Conservation (phyloP, 2,329 filamentous ascomycete genomes). For the Diaporthe destruens region DNA sequence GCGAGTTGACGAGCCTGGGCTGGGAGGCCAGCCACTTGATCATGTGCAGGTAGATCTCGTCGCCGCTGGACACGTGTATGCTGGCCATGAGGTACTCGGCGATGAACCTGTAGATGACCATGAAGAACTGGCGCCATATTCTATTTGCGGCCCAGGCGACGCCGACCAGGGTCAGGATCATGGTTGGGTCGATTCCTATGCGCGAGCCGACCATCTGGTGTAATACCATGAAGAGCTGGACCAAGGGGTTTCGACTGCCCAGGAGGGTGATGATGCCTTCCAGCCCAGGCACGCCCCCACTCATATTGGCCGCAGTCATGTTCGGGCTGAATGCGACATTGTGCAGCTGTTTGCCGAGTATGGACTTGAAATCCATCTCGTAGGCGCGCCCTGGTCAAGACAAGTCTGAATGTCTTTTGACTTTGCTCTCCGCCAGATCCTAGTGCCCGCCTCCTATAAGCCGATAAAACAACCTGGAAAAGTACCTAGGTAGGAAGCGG, state of each 20-base stretch:
- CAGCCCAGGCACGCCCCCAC: slow-evolving; percentile 45
- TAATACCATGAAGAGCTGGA: slow-evolving; percentile 58
- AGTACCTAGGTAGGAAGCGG: no score
- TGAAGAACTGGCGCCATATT: slow-evolving; percentile 53
- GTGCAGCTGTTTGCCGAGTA: slow-evolving; percentile 43
- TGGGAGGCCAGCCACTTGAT: slow-evolving; percentile 70
- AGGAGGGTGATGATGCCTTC: slow-evolving; percentile 61
- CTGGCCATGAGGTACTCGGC: slow-evolving; percentile 63
- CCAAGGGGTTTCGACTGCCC: slow-evolving; percentile 57
- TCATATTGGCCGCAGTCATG: slow-evolving; percentile 41
- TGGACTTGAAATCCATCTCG: slow-evolving; percentile 46
- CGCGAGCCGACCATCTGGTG: slow-evolving; percentile 59
- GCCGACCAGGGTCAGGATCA: slow-evolving; percentile 60
- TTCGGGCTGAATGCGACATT: slow-evolving; percentile 45
- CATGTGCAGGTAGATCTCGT: slow-evolving; percentile 70
- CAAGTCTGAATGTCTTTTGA: neutral
- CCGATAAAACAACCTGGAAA: slow-evolving; percentile 3
- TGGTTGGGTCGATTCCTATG: slow-evolving; percentile 63
- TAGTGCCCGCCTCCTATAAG: neutral
- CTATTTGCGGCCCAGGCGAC: slow-evolving; percentile 62
- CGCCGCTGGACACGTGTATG: slow-evolving; percentile 66
- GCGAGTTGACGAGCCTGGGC: slow-evolving; percentile 63
- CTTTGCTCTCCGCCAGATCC: slow-evolving; percentile 5
- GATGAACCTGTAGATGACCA: slow-evolving; percentile 50
- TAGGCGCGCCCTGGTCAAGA: neutral